Base-by-base conservation (phyloP, 371 early-diverging fungal genomes). In the Nematocida parisii region DNA sequence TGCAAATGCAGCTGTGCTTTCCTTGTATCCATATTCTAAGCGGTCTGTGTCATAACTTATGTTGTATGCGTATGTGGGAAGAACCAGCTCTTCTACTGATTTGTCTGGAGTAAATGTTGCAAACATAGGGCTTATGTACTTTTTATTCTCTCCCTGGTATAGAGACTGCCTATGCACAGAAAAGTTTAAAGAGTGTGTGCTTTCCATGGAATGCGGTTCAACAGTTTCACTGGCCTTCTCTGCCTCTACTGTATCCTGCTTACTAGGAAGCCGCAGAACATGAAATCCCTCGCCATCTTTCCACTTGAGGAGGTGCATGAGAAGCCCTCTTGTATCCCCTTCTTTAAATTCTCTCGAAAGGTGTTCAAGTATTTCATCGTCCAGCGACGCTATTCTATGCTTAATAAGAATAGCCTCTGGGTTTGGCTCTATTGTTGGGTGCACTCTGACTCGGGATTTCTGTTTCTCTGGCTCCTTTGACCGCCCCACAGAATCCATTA, bases 401-500 rank as follows among this genome's bases (percentile, higher is more conserved):
- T 60, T 66, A 13, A 77, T 73, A n/a, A 44, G 50, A 40, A 77
- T 39, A 15, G 71, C 66, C 39, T 77, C 80, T 54, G 71, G 80
- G 44, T 66, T 70, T 5, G 66, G 42, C 66, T 75, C 75, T 47
- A 77, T 68, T 24, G 80, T 77, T 27, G 61, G 72, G 56, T 68
- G 60, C 46, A 18, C 61, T 61, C 67, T 81, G 68, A 40, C 68
- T 74, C 52, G 60, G 0, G 46, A 9, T 27, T 70, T 74, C 18
- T 66, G 80, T 61, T 84, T 80, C 52, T 73, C 81, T 33, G 45
- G 55, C 9, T 68, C 66, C 46, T 84, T 84, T 40, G 82, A 81
- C 50, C 77, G 52, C 45, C 74, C 73, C n/a, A 84, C 71, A 47
- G 73, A 72, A 39, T 84, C 84, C 33, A 86, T 55, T 39, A 98